Evolutionary conservation across 2,329 filamentous ascomycete species (phyloP), one percentile per base, ranked within the genome.

Genomic region (Fusarium sp.): DNA sequence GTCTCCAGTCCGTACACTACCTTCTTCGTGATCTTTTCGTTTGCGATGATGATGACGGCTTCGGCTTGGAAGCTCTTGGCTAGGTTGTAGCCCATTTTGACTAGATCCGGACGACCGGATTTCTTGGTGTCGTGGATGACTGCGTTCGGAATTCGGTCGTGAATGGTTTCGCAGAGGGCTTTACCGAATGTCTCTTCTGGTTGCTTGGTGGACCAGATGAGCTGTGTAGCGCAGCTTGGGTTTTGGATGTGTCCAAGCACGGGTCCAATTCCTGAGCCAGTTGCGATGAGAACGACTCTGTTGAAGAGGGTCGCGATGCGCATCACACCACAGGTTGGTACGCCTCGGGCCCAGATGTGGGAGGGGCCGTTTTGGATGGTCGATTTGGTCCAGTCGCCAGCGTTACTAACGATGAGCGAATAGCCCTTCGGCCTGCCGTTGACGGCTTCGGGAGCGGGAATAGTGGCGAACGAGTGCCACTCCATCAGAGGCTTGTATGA

Each of bases 401-500:
- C 92, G 74, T 91, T 92, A 45, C 92, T 93, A 34, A 94, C 87
- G 50, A 94, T 84, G 29, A 93, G 85, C 0, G 91, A 93, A 82
- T 92, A 94, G 8, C 89, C 91, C 13, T 76, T 69, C 60, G 72
- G 60, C 54, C 77, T 16, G 63, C 70, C 62, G 71, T 74, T 54
- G 59, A 68, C 31, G 22, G 79, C 62, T 62, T 84, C 80, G 2
- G 89, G 86, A 68, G 90, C 87, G 1, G 92, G 91, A 69, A 95
- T 93, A 1, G 91, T 92, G 57, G 93, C 93, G 78, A 95, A 95
- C 1, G 91, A 89, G 81, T 95, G 93, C 87, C 92, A 94, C 82
- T 95, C 93, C 14, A 87, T 83, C 18, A 94, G 85, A 0, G 93
- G 92, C 6, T 86, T 85, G 60, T 88, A 86, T 3, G 92, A 89